These are phyloP conservation scores for Phallus indusiatus DNA, from an alignment of 768 basidiomycete species.

Conservation along the genomic window DNA sequence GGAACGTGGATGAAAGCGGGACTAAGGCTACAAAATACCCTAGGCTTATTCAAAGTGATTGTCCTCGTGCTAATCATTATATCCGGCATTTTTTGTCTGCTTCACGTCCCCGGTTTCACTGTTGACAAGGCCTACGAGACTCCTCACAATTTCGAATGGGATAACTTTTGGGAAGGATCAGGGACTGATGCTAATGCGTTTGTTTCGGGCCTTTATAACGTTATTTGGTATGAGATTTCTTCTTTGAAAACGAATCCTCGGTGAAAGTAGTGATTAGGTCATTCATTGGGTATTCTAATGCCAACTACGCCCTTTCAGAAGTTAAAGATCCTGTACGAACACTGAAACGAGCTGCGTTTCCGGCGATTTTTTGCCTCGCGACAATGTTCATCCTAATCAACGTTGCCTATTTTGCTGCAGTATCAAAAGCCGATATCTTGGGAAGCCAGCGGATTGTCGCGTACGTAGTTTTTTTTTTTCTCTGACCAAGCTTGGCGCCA, in stretches of 20 bases:
- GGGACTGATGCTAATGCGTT: slow-evolving; percentile 44
- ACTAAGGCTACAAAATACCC: slow-evolving; percentile 1
- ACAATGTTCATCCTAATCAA: slow-evolving; percentile 56
- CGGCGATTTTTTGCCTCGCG: slow-evolving; percentile 50
- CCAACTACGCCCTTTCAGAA: slow-evolving; percentile 67
- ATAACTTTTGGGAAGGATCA: slow-evolving; percentile 54
- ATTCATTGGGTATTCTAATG: slow-evolving; percentile 63
- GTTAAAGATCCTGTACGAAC: slow-evolving; percentile 60
- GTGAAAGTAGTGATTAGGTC: slow-evolving; percentile 34
- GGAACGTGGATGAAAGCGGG: not conserved
- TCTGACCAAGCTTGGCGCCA: not conserved
- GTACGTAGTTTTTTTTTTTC: slow-evolving; percentile 26
- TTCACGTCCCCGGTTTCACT: not conserved
- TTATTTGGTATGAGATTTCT: slow-evolving; percentile 46
- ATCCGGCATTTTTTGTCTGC: slow-evolving; percentile 35
- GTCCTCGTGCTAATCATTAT: slow-evolving; percentile 43
- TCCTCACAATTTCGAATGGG: slow-evolving; percentile 39
- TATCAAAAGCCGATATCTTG: slow-evolving; percentile 60
- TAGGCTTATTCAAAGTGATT: slow-evolving; percentile 41
- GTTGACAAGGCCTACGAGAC: not conserved
- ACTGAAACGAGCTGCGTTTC: slow-evolving; percentile 57
- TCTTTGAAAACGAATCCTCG: not conserved
- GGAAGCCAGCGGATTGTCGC: slow-evolving; percentile 54
- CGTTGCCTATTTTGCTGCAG: slow-evolving; percentile 65
- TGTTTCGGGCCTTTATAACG: slow-evolving; percentile 54